Evolutionary conservation across 2,329 filamentous ascomycete genomes (phyloP).

Genomic region (Aspergillus sp.): DNA sequence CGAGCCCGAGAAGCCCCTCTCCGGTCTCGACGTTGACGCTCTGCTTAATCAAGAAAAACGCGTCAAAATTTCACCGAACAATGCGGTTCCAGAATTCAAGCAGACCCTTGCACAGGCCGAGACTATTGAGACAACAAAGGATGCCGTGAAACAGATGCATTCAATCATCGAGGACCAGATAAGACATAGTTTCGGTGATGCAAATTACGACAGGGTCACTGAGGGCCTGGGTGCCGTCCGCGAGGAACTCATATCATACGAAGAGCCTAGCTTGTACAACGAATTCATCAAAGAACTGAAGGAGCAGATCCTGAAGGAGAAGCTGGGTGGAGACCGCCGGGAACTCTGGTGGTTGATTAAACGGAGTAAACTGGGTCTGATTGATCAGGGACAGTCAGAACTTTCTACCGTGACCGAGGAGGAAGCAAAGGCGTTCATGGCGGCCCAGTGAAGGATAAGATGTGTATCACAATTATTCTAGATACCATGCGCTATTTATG

Average conservation of each 20-base stretch:
- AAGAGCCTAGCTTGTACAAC: slow-evolving; percentile 77
- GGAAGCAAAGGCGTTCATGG: slow-evolving; percentile 58
- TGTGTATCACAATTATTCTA: not conserved
- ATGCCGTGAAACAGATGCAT: slow-evolving; percentile 73
- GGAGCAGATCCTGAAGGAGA: slow-evolving; percentile 64
- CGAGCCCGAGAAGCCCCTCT: slow-evolving; percentile 77
- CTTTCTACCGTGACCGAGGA: slow-evolving; percentile 66
- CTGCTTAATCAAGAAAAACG: slow-evolving; percentile 65
- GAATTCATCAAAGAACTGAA: slow-evolving; percentile 71
- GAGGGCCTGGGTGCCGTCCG: slow-evolving; percentile 78
- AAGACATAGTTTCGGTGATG: slow-evolving; percentile 70
- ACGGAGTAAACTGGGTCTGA: slow-evolving; percentile 67
- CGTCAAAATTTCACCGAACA: slow-evolving; percentile 61
- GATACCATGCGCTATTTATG: not conserved
- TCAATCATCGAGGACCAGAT: slow-evolving; percentile 69
- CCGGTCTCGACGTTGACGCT: slow-evolving; percentile 81
- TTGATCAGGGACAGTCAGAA: slow-evolving; percentile 64
- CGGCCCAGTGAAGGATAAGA: slow-evolving; percentile 13
- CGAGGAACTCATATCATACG: slow-evolving; percentile 71
- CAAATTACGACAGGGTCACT: slow-evolving; percentile 69
- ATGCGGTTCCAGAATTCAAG: slow-evolving; percentile 89
- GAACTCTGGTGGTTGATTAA: slow-evolving; percentile 81
- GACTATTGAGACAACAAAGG: slow-evolving; percentile 61
- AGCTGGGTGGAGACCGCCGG: slow-evolving; percentile 71
- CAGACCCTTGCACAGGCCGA: slow-evolving; percentile 66